These are phyloP conservation scores for Ruellia speciosa DNA, from an alignment of 305 asterid species.

Conservation along the genomic window DNA sequence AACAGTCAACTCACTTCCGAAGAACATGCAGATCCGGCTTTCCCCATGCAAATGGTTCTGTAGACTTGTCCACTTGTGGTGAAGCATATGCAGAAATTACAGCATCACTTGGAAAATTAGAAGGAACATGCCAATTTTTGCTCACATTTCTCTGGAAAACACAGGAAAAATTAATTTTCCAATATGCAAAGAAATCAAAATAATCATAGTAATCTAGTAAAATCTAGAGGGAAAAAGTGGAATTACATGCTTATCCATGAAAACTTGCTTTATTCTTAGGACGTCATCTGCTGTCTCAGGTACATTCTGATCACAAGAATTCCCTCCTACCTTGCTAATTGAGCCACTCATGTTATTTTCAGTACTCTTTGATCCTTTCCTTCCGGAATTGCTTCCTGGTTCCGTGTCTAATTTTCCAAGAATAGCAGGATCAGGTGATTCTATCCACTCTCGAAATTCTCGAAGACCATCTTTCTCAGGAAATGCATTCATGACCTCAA, in stretches of 20 bases:
- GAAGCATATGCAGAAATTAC: slow-evolving; percentile 74
- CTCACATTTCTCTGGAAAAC: slow-evolving; percentile 82
- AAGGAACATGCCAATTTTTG: slow-evolving; percentile 91
- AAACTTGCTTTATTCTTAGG: slow-evolving; percentile 46
- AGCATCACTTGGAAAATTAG: slow-evolving; percentile 82
- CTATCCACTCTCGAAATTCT: slow-evolving; percentile 92
- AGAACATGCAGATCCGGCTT: slow-evolving; percentile 86
- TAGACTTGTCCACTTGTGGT: slow-evolving; percentile 92
- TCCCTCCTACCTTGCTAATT: slow-evolving; percentile 28
- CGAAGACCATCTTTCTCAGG: slow-evolving; percentile 77
- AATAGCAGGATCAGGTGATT: slow-evolving; percentile 88
- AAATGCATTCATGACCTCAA: slow-evolving; percentile 92
- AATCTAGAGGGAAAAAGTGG: slow-evolving; percentile 8
- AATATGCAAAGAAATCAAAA: slow-evolving; percentile 14
- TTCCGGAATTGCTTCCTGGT: slow-evolving; percentile 35
- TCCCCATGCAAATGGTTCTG: slow-evolving; percentile 84
- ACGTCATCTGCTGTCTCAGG: slow-evolving; percentile 31
- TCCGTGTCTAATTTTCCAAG: slow-evolving; percentile 52
- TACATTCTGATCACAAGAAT: slow-evolving; percentile 23
- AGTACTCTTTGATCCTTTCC: slow-evolving; percentile 37
- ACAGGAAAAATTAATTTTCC: slow-evolving; percentile 10
- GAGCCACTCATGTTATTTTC: slow-evolving; percentile 25
- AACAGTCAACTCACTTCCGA: slow-evolving; percentile 59
- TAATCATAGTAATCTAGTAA: slow-evolving; percentile 10
- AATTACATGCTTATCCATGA: slow-evolving; percentile 84